Percentiles rank a stretch among this genome's conserved stretches.
These are phyloP conservation scores for Colletotrichum euphorbiae DNA, from an alignment of 2,329 filamentous ascomycete species.

Conservation along the genomic window DNA sequence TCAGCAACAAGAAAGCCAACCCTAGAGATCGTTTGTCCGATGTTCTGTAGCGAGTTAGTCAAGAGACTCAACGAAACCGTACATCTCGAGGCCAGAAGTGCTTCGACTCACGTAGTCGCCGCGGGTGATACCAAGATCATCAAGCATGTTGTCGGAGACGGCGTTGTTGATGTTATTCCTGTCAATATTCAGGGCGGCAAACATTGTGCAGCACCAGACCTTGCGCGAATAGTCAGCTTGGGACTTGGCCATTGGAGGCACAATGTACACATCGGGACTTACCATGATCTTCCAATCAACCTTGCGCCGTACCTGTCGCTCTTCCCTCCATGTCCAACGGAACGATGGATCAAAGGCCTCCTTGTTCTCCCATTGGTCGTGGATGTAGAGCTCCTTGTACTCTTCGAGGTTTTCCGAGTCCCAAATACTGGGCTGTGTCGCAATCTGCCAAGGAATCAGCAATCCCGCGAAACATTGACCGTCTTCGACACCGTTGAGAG, in stretches of 20 bases:
- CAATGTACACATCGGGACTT: background rate
- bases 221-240: conserved; percentile 38
- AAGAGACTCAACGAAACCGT: background rate
- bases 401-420: conserved; percentile 51
- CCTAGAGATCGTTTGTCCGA: conserved; percentile 66
- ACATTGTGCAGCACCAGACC: conserved; percentile 48
- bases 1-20: conserved; percentile 67
- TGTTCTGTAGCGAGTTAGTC: conserved; percentile 51
- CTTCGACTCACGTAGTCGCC: conserved; percentile 46
- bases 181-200: conserved; percentile 44
- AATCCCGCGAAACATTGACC: accelerated
- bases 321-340: conserved; percentile 50
- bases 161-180: conserved; percentile 44
- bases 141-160: conserved; percentile 50
- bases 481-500: background rate
- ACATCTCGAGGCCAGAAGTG: background rate
- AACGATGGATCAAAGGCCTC: conserved; percentile 48
- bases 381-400: conserved; percentile 50
- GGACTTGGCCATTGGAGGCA: background rate
- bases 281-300: conserved; percentile 52
- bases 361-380: conserved; percentile 52
- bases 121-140: conserved; percentile 51
- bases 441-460: conserved; percentile 42
- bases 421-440: conserved; percentile 53
- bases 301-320: conserved; percentile 45